Conservation (phyloP, 2,329 filamentous ascomycete species). For the Cadophora gregata region DNA sequence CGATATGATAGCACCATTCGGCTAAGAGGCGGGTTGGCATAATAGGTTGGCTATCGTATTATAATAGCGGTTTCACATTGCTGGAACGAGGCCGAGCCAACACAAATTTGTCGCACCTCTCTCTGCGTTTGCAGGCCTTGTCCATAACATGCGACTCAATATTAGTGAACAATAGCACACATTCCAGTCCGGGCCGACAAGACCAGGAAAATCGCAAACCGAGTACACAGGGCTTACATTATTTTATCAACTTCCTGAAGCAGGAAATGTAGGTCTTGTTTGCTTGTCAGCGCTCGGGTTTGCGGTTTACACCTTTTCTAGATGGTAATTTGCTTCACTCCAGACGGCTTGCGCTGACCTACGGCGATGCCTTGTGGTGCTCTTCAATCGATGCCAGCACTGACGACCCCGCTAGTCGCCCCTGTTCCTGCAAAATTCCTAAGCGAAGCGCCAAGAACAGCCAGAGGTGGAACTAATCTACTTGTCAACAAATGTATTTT, state of each 20-base stretch:
- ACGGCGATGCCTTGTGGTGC: neutral
- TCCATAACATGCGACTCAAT: constrained; percentile 5
- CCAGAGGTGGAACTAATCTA: neutral
- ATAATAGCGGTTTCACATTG: constrained; percentile 15
- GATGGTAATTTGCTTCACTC: neutral
- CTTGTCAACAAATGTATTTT: neutral
- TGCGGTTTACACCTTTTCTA: neutral
- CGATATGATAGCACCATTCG: constrained; percentile 18
- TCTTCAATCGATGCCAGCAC: neutral
- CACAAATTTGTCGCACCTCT: neutral
- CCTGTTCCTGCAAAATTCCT: neutral
- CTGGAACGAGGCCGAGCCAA: neutral
- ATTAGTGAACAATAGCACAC: neutral
- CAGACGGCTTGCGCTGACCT: neutral
- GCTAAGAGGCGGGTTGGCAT: constrained; percentile 15
- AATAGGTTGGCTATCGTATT: constrained; percentile 3
- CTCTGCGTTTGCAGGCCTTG: neutral
- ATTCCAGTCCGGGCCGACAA: neutral
- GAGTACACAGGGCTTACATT: neutral
- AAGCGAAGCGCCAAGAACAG: neutral
- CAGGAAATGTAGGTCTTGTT: neutral
- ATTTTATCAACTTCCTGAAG: neutral
- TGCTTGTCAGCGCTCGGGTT: neutral
- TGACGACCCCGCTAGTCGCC: neutral
- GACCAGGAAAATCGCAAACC: neutral